Base-by-base conservation (phyloP, 352 stramenopile genomes). In the Phytophthora cryptogea region DNA sequence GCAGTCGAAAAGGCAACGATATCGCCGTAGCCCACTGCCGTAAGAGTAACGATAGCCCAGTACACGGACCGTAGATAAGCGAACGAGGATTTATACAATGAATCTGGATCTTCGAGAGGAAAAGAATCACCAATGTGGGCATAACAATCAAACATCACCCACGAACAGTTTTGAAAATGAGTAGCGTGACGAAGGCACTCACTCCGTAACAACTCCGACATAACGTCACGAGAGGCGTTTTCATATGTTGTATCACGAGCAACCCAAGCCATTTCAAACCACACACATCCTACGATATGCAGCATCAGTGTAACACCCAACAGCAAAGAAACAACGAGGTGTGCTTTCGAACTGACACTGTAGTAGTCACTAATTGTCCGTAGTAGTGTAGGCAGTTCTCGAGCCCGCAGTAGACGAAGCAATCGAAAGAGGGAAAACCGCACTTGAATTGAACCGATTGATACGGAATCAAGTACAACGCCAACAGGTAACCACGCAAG, bases 1-100 rank as follows among this genome's bases (percentile, higher is more conserved):
- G 77, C 58, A 3, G 85, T 94, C 11, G 85, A 91, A 46, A 81
- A 92, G 0, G 85, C 80, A 17, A 80, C 75, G 10, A 92, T 91
- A 35, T 90, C 80, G 11, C 83, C 85, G 39, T 92, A 94, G 0
- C 85, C 85, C n/a, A 94, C 82, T 28, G 60, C 78, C 0, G 85
- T 92, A 8, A 94, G 66, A 0, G 85, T 78, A 7, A 92, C 82
- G 1, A 92, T 80, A 0, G 80, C 74, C 83, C 85, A 94, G 35
- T 92, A 92, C 0, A 94, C 53, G 1, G 85, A 88, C 5, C 85
- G 80, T 2, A 91, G 31, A 39, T 90, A 92, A 7, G 82, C 80
- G 49, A 92, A 92, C 13, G 72, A 74, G 8, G 58, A 59, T 14
- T 61, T 70, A 42, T 90, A 92, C 17, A 59, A 54, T 6, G 76